Evolutionary conservation across 495 filamentous ascomycete species (phyloP), one percentile per base, ranked within the genome.

Genomic region (Aspergillus baeticus): DNA sequence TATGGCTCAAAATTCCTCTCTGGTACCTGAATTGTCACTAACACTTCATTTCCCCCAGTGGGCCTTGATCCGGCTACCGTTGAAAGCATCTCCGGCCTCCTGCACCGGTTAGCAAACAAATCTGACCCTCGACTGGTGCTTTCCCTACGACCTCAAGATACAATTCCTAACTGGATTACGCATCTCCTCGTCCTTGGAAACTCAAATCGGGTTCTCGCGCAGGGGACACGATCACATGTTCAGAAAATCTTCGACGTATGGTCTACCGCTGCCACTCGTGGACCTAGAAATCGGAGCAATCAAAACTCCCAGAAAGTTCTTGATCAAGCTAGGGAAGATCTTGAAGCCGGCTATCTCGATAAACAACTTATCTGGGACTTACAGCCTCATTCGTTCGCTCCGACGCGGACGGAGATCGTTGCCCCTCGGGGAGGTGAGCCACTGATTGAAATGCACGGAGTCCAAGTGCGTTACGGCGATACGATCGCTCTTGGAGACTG

Each of bases 121-220:
- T 78, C 72, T 46, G 79, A 80, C 15, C 89, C 91, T 5, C 81
- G 89, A 33, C 71, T 97, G 17, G 73, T 98, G 13, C 67, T 97
- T 29, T 87, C 86, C 34, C 77, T 93, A 10, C 81, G 92, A 33
- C 87, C 92, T 11, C 91, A 96, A 66, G 93, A 98, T 65, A 77
- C 83, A 0, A 72, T 97, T 20, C 94, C 94, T 0, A 82, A 87
- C 5, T 98, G 94, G 94, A 88, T 96, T 37, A 95, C 87, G 1
- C 89, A 96, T 70, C 29, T 93, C 13, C 71, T 91, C 2, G 78
- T 87, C 43, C 71, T 96, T 11, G 81, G 84, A 23, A 78, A 84
- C 13, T 71, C 83, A 39, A 81, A 83, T 22, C 72, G 79, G 33
- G 66, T 94, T 17, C 70, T 80, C 0, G 69, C 74, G 29, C 72